Percentiles rank a stretch among this genome's conserved stretches.
Conservation (phyloP, 2,329 filamentous ascomycete genomes). For the Neoscytalidium dimidiatum region DNA sequence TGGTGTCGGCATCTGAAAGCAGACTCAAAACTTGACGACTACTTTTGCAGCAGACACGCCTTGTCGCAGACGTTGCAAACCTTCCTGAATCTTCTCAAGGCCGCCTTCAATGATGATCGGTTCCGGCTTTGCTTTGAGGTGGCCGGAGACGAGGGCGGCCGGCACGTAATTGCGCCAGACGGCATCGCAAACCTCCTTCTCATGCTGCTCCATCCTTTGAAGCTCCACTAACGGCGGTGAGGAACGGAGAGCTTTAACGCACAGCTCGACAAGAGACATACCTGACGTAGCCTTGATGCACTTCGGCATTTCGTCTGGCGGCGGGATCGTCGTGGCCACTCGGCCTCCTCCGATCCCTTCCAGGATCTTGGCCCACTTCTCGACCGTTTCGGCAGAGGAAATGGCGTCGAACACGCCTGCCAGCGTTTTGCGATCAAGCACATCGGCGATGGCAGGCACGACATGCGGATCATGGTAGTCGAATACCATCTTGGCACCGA, state of each 20-base stretch:
- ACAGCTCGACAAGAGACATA: neutral
- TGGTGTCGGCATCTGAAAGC: too few species aligned
- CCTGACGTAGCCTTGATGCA: neutral
- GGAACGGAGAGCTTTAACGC: neutral
- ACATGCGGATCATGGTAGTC: slow-evolving; percentile 11
- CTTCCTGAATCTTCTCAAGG: slow-evolving; percentile 32
- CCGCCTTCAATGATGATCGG: slow-evolving; percentile 31
- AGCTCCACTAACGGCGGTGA: neutral
- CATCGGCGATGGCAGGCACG: slow-evolving; percentile 8
- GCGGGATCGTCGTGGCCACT: neutral
- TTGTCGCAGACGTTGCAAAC: slow-evolving; percentile 30
- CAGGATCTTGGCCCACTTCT: neutral
- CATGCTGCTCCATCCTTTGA: neutral
- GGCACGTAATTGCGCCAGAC: slow-evolving; percentile 5
- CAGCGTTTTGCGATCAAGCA: neutral
- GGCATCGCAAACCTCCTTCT: neutral
- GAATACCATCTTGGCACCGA: slow-evolving; percentile 35
- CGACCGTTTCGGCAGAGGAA: neutral
- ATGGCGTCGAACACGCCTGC: slow-evolving; percentile 1
- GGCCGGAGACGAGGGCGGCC: neutral
- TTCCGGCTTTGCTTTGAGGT: slow-evolving; percentile 2
- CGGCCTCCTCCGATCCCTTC: neutral
- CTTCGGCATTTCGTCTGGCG: neutral
- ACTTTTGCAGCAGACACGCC: slow-evolving; percentile 38
- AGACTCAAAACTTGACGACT: slow-evolving; percentile 29